phyloP scores from a whole-genome alignment of 2,329 filamentous ascomycete species.

The Blastomyces silverae region DNA sequence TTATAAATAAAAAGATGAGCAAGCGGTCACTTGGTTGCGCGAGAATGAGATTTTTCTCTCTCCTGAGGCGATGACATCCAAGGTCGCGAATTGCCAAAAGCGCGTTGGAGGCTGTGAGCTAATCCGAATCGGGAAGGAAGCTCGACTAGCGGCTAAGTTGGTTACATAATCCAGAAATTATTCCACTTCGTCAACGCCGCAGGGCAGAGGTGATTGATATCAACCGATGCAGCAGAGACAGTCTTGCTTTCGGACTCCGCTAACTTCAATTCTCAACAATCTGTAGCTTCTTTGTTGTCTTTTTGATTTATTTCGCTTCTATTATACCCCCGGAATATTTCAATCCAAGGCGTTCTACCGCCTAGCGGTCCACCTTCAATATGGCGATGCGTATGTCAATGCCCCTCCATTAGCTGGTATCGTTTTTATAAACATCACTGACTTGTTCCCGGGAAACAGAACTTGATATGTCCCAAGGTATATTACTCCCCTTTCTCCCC shows the following conservation, averaged over 20 bases:
- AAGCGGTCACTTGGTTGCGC: not conserved
- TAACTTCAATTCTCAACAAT: not conserved
- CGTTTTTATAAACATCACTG: slow-evolving; percentile 20
- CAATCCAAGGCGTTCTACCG: slow-evolving; percentile 11
- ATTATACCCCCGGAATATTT: not conserved
- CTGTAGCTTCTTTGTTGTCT: not conserved
- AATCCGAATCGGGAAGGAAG: slow-evolving; percentile 35
- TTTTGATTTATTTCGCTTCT: not conserved
- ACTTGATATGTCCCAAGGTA: slow-evolving; percentile 46
- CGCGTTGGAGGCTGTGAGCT: slow-evolving; percentile 22
- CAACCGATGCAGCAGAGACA: not conserved
- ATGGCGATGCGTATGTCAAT: slow-evolving; percentile 45
- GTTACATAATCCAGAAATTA: slow-evolving; percentile 31
- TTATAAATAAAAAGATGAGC: not conserved
- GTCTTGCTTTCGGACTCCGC: slow-evolving; percentile 1
- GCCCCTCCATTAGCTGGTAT: slow-evolving; percentile 32
- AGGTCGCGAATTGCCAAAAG: slow-evolving; percentile 27
- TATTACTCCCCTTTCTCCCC: not conserved
- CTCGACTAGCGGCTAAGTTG: slow-evolving; percentile 34
- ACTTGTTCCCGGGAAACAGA: slow-evolving; percentile 33
- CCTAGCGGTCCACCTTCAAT: slow-evolving; percentile 33
- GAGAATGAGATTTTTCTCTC: not conserved
- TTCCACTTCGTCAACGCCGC: slow-evolving; percentile 2
- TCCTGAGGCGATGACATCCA: not conserved
- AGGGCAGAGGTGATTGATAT: not conserved